These are phyloP conservation scores for Nyssa sinensis DNA, from an alignment of 148 eudicot species.

Conservation along the genomic window DNA sequence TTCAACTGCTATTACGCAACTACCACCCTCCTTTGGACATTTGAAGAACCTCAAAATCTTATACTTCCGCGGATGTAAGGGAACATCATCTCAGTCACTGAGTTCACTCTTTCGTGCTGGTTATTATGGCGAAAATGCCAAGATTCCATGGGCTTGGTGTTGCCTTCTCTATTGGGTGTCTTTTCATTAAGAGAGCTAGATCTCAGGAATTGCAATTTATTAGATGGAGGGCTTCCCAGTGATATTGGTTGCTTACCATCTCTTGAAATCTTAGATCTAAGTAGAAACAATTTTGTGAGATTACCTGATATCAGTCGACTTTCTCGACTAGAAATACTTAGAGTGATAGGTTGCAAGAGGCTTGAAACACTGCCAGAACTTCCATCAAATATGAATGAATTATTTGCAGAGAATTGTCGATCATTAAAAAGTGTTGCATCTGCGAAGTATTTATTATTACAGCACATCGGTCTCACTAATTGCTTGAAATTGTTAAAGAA, in stretches of 20 bases:
- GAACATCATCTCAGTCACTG: background rate
- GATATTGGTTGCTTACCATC: background rate
- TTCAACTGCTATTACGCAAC: background rate
- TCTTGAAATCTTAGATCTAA: background rate
- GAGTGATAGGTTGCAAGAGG: too few relatives aligned
- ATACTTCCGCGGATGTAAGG: background rate
- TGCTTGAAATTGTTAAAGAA: too few relatives aligned
- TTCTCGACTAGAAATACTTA: too few relatives aligned
- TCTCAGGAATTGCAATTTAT: background rate
- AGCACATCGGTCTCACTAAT: too few relatives aligned
- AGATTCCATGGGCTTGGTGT: background rate
- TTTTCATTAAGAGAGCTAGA: background rate
- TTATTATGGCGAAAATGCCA: background rate
- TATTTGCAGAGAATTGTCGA: too few relatives aligned
- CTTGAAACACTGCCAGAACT: too few relatives aligned
- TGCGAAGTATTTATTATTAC: too few relatives aligned
- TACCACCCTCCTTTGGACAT: background rate
- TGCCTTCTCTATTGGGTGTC: background rate
- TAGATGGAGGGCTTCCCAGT: too few relatives aligned
- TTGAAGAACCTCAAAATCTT: background rate
- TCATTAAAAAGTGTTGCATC: too few relatives aligned
- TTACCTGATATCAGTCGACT: too few relatives aligned
- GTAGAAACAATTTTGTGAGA: background rate
- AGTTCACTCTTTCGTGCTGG: background rate
- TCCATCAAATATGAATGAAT: too few relatives aligned